phyloP scores from a whole-genome alignment of 495 filamentous ascomycete genomes.

The Aspergillus leporis region DNA sequence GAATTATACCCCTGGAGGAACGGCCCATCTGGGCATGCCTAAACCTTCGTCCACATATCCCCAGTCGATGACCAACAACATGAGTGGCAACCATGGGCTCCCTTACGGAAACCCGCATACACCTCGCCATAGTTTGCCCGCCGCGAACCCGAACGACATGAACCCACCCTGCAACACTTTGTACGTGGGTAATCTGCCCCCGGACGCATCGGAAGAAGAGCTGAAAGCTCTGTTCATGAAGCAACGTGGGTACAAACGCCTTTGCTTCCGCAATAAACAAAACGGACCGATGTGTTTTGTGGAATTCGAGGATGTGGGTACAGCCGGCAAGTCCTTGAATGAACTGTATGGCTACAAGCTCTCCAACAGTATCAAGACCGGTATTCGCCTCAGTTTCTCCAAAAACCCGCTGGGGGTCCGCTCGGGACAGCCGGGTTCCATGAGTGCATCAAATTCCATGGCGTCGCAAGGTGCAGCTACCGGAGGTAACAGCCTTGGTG shows the following conservation, averaged over 20 bases:
- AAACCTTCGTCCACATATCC: constrained; percentile 63
- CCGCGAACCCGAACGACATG: constrained; percentile 93
- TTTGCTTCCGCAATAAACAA: constrained; percentile 96
- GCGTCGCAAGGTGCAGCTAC: constrained; percentile 49
- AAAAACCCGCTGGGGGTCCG: constrained; percentile 97
- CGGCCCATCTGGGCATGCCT: constrained; percentile 45
- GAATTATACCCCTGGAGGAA: constrained; percentile 43
- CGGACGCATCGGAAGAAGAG: constrained; percentile 94
- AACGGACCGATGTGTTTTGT: constrained; percentile 99
- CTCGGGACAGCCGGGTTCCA: constrained; percentile 63
- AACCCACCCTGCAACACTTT: constrained; percentile 98
- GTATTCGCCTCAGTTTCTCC: constrained; percentile 96
- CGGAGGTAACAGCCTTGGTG: constrained; percentile 52
- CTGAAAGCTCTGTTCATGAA: constrained; percentile 93
- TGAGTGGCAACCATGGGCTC: constrained; percentile 48
- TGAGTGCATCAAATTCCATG: constrained; percentile 50
- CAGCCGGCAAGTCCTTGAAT: constrained; percentile 89
- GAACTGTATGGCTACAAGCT: constrained; percentile 88
- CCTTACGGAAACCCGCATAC: constrained; percentile 60
- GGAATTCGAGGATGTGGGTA: constrained; percentile 93
- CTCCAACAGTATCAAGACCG: constrained; percentile 92
- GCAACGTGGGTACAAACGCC: constrained; percentile 91
- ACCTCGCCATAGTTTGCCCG: constrained; percentile 72
- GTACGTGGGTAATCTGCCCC: constrained; percentile 93
- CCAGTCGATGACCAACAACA: constrained; percentile 50